Evolutionary conservation across 2,329 filamentous ascomycete species (phyloP).

Genomic region (Thielaviopsis euricoi): DNA sequence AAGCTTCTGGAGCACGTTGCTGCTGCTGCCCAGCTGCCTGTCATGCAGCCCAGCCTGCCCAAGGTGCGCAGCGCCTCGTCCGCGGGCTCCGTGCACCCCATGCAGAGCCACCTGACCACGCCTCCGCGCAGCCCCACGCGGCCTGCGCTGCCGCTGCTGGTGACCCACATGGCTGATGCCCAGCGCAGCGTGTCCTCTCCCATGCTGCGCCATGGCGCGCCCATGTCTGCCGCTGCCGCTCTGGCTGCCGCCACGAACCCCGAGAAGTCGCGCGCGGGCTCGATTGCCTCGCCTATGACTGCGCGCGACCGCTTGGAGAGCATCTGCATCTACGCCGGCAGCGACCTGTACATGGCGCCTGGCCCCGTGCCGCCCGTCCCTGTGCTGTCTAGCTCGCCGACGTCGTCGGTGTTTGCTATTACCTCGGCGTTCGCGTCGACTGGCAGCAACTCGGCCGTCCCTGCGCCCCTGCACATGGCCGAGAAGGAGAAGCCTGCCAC

Average conservation of each 20-base stretch:
- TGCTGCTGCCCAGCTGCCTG: constrained; percentile 42
- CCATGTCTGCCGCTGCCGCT: constrained; percentile 31
- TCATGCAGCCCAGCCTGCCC: constrained; percentile 17
- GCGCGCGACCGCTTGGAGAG: constrained; percentile 37
- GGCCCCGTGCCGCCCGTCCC: constrained; percentile 35
- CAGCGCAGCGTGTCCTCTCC: constrained; percentile 28
- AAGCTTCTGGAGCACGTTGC: constrained; percentile 72
- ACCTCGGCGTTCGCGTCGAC: constrained; percentile 11
- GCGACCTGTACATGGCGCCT: constrained; percentile 48
- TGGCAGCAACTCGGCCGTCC: constrained; percentile 22
- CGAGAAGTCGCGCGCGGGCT: constrained; percentile 10
- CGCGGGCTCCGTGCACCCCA: constrained; percentile 15
- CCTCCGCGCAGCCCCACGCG: constrained; percentile 45
- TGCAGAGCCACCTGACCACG: constrained; percentile 33
- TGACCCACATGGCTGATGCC: constrained; percentile 14
- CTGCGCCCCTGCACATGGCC: constrained; percentile 12
- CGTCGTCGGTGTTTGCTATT: constrained; percentile 11
- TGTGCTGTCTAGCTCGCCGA: constrained; percentile 30
- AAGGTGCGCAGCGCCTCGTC: neutral
- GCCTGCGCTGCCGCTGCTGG: constrained; percentile 16
- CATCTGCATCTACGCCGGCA: constrained; percentile 51
- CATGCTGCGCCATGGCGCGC: constrained; percentile 38
- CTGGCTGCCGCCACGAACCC: constrained; percentile 13
- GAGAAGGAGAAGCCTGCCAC: constrained; percentile 12
- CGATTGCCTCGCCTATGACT: neutral